These are phyloP conservation scores for Auricularia sp. DNA, from an alignment of 768 basidiomycete genomes.

Conservation along the genomic window DNA sequence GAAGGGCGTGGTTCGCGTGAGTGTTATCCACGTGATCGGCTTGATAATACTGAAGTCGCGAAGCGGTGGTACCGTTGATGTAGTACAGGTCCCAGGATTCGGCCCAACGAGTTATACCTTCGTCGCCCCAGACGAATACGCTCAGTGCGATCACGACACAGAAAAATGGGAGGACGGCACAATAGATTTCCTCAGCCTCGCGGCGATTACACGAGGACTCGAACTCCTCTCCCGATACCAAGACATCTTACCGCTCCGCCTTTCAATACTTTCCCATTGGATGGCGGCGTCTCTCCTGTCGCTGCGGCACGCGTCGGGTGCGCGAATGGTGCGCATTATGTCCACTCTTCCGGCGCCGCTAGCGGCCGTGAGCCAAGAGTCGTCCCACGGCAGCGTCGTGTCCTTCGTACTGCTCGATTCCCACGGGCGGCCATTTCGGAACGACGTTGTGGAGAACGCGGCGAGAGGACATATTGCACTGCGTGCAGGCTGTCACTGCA, in stretches of 20 bases:
- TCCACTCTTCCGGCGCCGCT: conserved; percentile 43
- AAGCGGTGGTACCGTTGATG: conserved; percentile 62
- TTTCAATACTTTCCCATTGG: conserved; percentile 58
- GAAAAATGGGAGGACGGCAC: conserved; percentile 59
- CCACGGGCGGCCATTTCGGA: conserved; percentile 52
- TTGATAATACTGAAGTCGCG: not conserved
- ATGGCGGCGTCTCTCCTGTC: conserved; percentile 44
- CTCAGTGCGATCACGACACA: conserved; percentile 9
- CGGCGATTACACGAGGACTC: conserved; percentile 70
- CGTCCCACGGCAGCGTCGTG: conserved; percentile 34
- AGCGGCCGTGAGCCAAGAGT: conserved; percentile 30
- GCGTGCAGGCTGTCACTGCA: conserved; percentile 85
- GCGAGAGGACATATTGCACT: not conserved
- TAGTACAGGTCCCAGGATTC: conserved; percentile 72
- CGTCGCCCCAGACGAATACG: not conserved
- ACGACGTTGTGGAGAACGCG: conserved; percentile 30
- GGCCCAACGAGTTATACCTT: conserved; percentile 7
- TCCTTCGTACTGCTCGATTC: conserved; percentile 23
- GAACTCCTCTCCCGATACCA: conserved; percentile 69
- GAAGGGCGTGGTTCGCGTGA: conserved; percentile 68
- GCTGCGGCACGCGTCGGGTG: conserved; percentile 47
- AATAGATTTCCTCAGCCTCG: conserved; percentile 67
- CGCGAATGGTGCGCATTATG: conserved; percentile 57
- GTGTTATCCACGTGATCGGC: not conserved
- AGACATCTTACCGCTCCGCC: conserved; percentile 66